phyloP scores from a whole-genome alignment of 192 early-diverging fungal genomes.

The Jimgerdemannia lactiflua region DNA sequence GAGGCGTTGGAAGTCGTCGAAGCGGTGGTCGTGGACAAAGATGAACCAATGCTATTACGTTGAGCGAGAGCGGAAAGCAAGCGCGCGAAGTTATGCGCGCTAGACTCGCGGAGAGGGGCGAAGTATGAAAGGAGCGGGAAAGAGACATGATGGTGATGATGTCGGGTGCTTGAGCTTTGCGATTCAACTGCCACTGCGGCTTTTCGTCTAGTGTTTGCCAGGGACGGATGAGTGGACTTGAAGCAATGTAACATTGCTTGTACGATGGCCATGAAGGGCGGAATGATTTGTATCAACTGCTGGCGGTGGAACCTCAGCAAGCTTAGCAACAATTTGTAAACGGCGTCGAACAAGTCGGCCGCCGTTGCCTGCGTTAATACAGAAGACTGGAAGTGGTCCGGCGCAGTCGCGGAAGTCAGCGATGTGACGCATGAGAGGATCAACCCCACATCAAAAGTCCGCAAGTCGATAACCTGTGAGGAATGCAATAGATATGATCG shows the following conservation, averaged over 20 bases:
- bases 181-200: constrained; percentile 11
- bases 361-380: constrained; percentile 15
- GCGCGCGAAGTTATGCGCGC: constrained; percentile 15
- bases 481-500: constrained; percentile 17
- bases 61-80: constrained; percentile 12
- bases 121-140: constrained; percentile 40
- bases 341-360: constrained; percentile 41
- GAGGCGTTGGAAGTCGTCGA: constrained; percentile 6
- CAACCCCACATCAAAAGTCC: constrained; percentile 38
- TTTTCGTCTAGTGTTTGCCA: constrained; percentile 34
- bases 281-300: constrained; percentile 42
- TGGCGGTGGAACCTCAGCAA: constrained; percentile 47
- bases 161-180: constrained; percentile 19
- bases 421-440: constrained; percentile 30
- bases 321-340: constrained; percentile 50
- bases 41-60: neutral
- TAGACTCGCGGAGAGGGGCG: constrained; percentile 18
- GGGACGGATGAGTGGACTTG: constrained; percentile 43
- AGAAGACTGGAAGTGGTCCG: neutral
- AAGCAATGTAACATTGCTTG: constrained; percentile 58
- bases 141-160: constrained; percentile 2
- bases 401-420: constrained; percentile 11
- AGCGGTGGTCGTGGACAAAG: neutral
- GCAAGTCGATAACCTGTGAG: constrained; percentile 34
- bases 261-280: constrained; percentile 47